Evolutionary conservation across 345 rosid genomes (phyloP), one percentile per base, ranked within the genome.

Genomic region (Pistacia atlantica): DNA sequence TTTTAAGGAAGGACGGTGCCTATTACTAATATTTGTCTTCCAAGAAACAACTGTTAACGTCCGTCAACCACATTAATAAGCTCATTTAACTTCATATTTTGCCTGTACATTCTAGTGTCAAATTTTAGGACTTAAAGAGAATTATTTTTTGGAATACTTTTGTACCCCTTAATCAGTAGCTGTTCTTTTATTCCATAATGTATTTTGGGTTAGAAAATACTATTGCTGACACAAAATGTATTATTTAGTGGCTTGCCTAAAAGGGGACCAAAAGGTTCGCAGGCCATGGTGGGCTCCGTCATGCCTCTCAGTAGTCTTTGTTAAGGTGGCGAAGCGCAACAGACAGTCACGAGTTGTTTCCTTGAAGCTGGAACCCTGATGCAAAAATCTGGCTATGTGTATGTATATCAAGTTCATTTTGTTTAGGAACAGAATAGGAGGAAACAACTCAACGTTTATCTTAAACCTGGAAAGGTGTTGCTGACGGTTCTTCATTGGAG

Each of bases 271-370:
- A 78, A 92, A 90, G 68, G 96, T 95, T 57, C 90, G 94, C 77
- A 84, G 96, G 67, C 99, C 99, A 69, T 95, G 99, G 99, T 95
- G 99, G 99, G 99, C 96, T 18, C 98, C 99, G 4, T 86, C 99
- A 17, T 95, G 98, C 85, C 89, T 95, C 33, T 91, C 98, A 0
- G 84, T 85, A 79, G 83, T 95, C 73, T 93, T 90, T 80, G 89
- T 89, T 64, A 95, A 95, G 85, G 92, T 83, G 45, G 98, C 96
- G 55, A 95, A 89, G 80, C 98, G 94, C 79, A 95, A 95, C 89
- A 88, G 99, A 82, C 98, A 92, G 81, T 91, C 95, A 4, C 90
- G 99, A 71, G 98, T 95, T 82, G 99, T 95, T 74, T 95, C 98
- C 69, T 82, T 95, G 86, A 95, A 95, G 92, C 89, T 93, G 87